Evolutionary conservation across 495 filamentous ascomycete species (phyloP).

Genomic region (Chaetomium fimeti): DNA sequence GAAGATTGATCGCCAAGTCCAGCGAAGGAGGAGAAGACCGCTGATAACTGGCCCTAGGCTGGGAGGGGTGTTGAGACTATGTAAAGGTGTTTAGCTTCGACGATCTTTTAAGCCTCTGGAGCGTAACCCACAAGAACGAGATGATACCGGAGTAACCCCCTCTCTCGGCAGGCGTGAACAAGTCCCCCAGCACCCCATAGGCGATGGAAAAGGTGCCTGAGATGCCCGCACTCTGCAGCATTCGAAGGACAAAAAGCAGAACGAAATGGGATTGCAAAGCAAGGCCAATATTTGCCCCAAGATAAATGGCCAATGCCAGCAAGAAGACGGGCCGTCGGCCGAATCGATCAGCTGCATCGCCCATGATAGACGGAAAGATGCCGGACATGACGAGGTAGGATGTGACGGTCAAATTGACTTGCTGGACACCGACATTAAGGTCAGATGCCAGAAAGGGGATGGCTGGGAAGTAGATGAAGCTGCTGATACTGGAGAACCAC

Average conservation of each 20-base stretch:
- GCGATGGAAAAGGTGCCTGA: slow-evolving; percentile 32
- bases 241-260: slow-evolving; percentile 50
- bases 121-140: slow-evolving; percentile 14
- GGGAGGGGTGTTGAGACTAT: slow-evolving; percentile 34
- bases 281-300: slow-evolving; percentile 52
- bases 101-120: background rate
- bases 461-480: slow-evolving; percentile 47
- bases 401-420: slow-evolving; percentile 44
- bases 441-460: slow-evolving; percentile 36
- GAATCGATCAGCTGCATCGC: slow-evolving; percentile 44
- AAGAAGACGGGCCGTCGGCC: slow-evolving; percentile 46
- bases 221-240: slow-evolving; percentile 52
- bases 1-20: slow-evolving; percentile 6
- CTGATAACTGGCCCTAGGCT: slow-evolving; percentile 53
- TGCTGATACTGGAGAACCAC: slow-evolving; percentile 41
- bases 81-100: background rate
- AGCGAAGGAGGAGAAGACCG: slow-evolving; percentile 43
- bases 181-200: slow-evolving; percentile 50
- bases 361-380: slow-evolving; percentile 42
- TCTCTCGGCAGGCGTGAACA: slow-evolving; percentile 47
- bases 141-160: slow-evolving; percentile 46
- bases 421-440: slow-evolving; percentile 32
- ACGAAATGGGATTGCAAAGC: slow-evolving; percentile 50
- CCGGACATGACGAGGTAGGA: slow-evolving; percentile 34
- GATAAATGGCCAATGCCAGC: slow-evolving; percentile 16